Conservation (phyloP, 192 early-diverging fungal species). For the Lobosporangium transversale region DNA sequence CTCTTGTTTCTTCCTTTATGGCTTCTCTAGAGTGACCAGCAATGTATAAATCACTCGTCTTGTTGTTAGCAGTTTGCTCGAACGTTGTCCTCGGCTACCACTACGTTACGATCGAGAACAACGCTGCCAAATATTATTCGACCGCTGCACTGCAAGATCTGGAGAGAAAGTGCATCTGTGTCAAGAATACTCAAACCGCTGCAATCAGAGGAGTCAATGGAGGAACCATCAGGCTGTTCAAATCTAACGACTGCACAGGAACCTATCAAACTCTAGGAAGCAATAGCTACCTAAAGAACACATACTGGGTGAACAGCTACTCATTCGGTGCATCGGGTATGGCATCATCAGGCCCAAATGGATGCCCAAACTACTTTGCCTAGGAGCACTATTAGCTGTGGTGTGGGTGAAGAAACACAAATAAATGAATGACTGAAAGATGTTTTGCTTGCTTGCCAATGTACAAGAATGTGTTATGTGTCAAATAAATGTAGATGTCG, state of each 20-base stretch:
- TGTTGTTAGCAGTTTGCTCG: neutral
- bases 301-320: constrained; percentile 24
- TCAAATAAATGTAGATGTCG: too few relatives aligned
- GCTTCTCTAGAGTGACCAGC: neutral
- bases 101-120: neutral
- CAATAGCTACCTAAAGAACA: neutral
- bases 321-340: constrained; percentile 5
- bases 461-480: too few relatives aligned
- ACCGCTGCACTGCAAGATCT: too few relatives aligned
- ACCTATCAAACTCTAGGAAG: constrained; percentile 6
- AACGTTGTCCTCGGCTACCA: neutral
- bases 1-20: neutral
- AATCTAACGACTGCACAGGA: constrained; percentile 12
- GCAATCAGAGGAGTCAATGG: constrained; percentile 1
- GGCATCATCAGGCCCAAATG: neutral
- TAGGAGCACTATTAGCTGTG: too few relatives aligned
- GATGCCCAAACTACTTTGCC: too few relatives aligned
- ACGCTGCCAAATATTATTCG: neutral
- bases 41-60: constrained; percentile 7
- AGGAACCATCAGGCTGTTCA: constrained; percentile 18
- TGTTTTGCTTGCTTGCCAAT: too few relatives aligned
- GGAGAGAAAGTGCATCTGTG: neutral
- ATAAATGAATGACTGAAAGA: too few relatives aligned
- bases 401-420: too few relatives aligned
- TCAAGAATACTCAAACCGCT: constrained; percentile 16